Percentiles rank a stretch among this genome's conserved stretches.
phyloP scores from a whole-genome alignment of 2,329 filamentous ascomycete genomes.

The Akanthomyces muscarius region DNA sequence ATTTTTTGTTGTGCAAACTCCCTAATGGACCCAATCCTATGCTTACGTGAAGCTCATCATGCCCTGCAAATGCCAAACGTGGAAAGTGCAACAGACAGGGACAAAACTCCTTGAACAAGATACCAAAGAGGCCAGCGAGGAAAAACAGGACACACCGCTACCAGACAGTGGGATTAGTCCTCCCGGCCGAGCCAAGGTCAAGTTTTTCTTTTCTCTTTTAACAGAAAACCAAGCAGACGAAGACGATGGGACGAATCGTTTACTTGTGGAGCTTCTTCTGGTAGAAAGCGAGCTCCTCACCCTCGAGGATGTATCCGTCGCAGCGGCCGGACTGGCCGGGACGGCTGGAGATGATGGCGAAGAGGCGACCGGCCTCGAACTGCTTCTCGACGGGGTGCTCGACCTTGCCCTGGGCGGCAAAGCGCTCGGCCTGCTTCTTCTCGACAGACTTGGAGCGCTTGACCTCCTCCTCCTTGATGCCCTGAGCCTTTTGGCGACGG shows the following conservation, averaged over 20 bases:
- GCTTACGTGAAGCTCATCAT: slow-evolving; percentile 36
- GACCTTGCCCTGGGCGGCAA: slow-evolving; percentile 83
- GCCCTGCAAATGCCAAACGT: slow-evolving; percentile 32
- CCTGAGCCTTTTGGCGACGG: slow-evolving; percentile 80
- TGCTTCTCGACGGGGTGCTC: slow-evolving; percentile 91
- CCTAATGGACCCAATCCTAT: slow-evolving; percentile 36
- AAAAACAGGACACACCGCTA: slow-evolving; percentile 4
- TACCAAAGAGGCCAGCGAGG: slow-evolving; percentile 26
- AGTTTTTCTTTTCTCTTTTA: slow-evolving; percentile 5
- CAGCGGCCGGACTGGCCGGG: slow-evolving; percentile 95
- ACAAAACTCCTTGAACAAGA: slow-evolving; percentile 37
- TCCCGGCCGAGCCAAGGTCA: slow-evolving; percentile 6
- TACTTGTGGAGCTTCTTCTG: slow-evolving; percentile 99
- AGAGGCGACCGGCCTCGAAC: slow-evolving; percentile 98
- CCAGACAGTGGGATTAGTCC: slow-evolving; percentile 1
- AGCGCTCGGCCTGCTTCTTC: slow-evolving; percentile 93
- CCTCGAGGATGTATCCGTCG: slow-evolving; percentile 98
- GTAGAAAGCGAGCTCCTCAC: slow-evolving; percentile 99
- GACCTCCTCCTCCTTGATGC: slow-evolving; percentile 58
- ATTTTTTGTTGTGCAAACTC: slow-evolving; percentile 25
- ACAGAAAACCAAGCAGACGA: slow-evolving; percentile 25
- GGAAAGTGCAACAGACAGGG: slow-evolving; percentile 19
- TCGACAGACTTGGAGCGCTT: slow-evolving; percentile 96
- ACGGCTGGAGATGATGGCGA: slow-evolving; percentile 85
- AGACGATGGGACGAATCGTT: slow-evolving; percentile 22